These are phyloP conservation scores for Phytophthora sp. DNA, from an alignment of 352 stramenopile genomes.

Conservation along the genomic window DNA sequence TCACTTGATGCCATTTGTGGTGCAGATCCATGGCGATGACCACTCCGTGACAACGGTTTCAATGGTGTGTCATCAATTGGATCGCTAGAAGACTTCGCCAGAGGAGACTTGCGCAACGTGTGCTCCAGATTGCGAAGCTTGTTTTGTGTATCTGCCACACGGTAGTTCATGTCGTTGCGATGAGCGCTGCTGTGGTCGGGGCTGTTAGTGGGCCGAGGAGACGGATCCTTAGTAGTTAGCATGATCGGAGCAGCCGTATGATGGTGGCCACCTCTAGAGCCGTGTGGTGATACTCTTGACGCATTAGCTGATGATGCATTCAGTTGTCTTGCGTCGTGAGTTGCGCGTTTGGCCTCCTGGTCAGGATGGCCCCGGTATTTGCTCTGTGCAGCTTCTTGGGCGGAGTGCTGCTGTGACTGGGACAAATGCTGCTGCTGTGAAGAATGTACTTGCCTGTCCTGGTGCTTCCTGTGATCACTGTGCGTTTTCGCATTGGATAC, in stretches of 20 bases:
- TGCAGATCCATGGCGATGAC: conserved; percentile 26
- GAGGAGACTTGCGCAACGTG: conserved; percentile 43
- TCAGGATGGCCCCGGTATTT: conserved; percentile 39
- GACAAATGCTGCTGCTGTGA: conserved; percentile 27
- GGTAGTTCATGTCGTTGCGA: conserved; percentile 36
- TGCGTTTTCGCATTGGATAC: conserved; percentile 39
- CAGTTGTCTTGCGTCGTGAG: conserved; percentile 35
- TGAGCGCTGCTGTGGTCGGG: conserved; percentile 24
- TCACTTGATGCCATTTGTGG: conserved; percentile 23
- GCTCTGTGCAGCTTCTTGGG: conserved; percentile 22
- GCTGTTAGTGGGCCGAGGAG: conserved; percentile 21
- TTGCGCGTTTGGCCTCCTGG: conserved; percentile 44
- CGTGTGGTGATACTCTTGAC: conserved; percentile 22
- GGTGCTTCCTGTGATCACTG: conserved; percentile 36
- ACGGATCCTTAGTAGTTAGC: conserved; percentile 31
- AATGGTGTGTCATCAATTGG: conserved; percentile 41
- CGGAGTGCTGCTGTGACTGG: conserved; percentile 22
- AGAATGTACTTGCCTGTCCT: conserved; percentile 28
- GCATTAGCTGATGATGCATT: conserved; percentile 14
- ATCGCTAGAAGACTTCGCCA: conserved; percentile 49
- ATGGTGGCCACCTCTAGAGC: conserved; percentile 19
- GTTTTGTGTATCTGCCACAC: conserved; percentile 31
- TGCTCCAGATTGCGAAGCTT: conserved; percentile 56
- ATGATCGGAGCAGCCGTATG: conserved; percentile 17
- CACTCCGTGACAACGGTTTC: conserved; percentile 51